These are phyloP conservation scores for Gymnopus androsaceus DNA, from an alignment of 1,284 basidiomycete species.

Conservation along the genomic window DNA sequence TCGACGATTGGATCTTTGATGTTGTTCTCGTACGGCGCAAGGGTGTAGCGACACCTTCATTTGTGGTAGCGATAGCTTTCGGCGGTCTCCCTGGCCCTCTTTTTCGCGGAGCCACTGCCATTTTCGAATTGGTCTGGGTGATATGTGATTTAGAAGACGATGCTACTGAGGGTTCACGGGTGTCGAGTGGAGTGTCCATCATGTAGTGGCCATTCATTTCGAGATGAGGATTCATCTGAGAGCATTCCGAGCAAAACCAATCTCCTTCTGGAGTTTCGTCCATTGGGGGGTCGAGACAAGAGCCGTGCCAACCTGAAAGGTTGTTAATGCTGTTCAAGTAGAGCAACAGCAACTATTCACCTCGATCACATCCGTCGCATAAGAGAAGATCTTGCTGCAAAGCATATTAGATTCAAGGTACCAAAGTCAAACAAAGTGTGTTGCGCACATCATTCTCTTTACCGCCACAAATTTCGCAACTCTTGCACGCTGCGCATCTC, in stretches of 20 bases:
- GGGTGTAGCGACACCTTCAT: slow-evolving; percentile 22
- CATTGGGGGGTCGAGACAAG: slow-evolving; percentile 80
- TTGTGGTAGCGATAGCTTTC: neutral
- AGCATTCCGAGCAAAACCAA: slow-evolving; percentile 75
- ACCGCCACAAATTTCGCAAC: slow-evolving; percentile 83
- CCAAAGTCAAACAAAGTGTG: slow-evolving; percentile 14
- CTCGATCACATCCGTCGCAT: slow-evolving; percentile 94
- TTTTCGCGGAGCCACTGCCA: neutral
- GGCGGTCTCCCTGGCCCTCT: slow-evolving; percentile 9
- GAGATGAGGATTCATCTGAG: slow-evolving; percentile 30
- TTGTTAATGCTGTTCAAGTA: slow-evolving; percentile 11
- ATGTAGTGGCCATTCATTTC: slow-evolving; percentile 4
- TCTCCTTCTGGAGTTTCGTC: slow-evolving; percentile 70
- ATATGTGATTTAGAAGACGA: slow-evolving; percentile 46
- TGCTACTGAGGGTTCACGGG: slow-evolving; percentile 45
- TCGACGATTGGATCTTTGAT: slow-evolving; percentile 27
- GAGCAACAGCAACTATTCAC: slow-evolving; percentile 37
- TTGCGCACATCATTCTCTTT: slow-evolving; percentile 88
- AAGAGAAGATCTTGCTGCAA: slow-evolving; percentile 81
- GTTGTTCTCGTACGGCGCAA: slow-evolving; percentile 19
- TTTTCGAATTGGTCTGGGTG: slow-evolving; percentile 29
- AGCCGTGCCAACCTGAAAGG: slow-evolving; percentile 82
- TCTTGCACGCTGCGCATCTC: slow-evolving; percentile 93
- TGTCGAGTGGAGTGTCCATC: slow-evolving; percentile 11
- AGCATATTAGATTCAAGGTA: slow-evolving; percentile 9